A percentile compares a stretch with the other conserved stretches of the same genome.
phyloP scores from a whole-genome alignment of 2,329 filamentous ascomycete genomes.

The Neobulgaria alba region DNA sequence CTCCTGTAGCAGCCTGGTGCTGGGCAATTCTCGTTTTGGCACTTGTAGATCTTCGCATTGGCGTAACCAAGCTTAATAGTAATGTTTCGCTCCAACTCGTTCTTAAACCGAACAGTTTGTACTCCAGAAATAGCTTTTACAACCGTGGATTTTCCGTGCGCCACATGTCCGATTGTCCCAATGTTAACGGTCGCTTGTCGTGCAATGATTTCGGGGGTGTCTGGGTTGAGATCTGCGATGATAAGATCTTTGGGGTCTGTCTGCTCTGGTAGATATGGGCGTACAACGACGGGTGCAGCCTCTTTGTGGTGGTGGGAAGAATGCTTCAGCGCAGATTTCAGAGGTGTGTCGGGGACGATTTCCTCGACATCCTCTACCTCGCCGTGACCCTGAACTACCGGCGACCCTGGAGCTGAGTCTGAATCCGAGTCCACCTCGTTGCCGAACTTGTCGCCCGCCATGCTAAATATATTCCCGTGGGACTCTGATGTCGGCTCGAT shows the following conservation, averaged over 20 bases:
- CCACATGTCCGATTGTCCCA: slow-evolving; percentile 95
- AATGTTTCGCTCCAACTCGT: slow-evolving; percentile 97
- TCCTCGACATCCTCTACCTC: slow-evolving; percentile 50
- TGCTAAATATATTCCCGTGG: slow-evolving; percentile 15
- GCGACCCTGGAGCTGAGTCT: slow-evolving; percentile 48
- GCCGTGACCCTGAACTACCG: slow-evolving; percentile 35
- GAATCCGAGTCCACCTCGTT: slow-evolving; percentile 69
- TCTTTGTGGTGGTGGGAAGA: slow-evolving; percentile 36
- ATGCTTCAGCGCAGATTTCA: slow-evolving; percentile 86
- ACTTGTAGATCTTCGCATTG: slow-evolving; percentile 99
- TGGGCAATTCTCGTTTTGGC: slow-evolving; percentile 84
- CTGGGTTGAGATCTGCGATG: slow-evolving; percentile 67
- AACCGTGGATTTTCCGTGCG: slow-evolving; percentile 97
- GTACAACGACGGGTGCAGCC: slow-evolving; percentile 47
- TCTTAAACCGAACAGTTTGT: slow-evolving; percentile 99
- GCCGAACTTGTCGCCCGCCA: slow-evolving; percentile 52
- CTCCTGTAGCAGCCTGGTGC: slow-evolving; percentile 92
- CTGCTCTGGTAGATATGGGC: slow-evolving; percentile 72
- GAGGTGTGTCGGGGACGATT: slow-evolving; percentile 48
- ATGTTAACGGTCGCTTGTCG: slow-evolving; percentile 99
- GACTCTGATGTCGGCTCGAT: no score
- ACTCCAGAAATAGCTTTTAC: slow-evolving; percentile 99
- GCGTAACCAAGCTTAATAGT: slow-evolving; percentile 99
- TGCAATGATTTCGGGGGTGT: slow-evolving; percentile 94
- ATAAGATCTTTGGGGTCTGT: slow-evolving; percentile 88